Percentiles rank a stretch among this genome's conserved stretches.
Conservation (phyloP, 2,329 filamentous ascomycete genomes). For the Fusarium sp. region DNA sequence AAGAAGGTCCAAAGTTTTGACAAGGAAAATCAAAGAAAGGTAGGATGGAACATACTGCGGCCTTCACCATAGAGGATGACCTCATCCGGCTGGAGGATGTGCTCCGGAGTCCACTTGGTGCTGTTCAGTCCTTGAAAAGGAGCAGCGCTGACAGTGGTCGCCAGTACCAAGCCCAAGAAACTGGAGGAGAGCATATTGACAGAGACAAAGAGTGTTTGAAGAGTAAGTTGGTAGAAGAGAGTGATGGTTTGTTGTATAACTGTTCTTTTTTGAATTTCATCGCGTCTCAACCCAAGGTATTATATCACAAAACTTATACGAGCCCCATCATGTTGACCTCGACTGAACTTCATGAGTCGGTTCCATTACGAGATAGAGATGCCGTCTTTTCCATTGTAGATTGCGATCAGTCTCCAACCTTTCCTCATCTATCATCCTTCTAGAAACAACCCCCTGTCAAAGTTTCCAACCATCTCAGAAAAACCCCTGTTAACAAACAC, state of each 20-base stretch:
- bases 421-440: not conserved
- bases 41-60: constrained; percentile 1
- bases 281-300: not conserved
- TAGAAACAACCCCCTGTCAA: not conserved
- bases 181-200: not conserved
- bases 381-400: not conserved
- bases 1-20: no score
- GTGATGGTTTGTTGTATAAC: not conserved
- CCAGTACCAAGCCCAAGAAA: not conserved
- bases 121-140: constrained; percentile 27
- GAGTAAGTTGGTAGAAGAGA: not conserved
- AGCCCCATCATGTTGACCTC: not conserved
- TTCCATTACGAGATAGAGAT: not conserved
- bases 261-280: not conserved
- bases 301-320: not conserved
- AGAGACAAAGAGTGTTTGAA: not conserved
- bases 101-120: constrained; percentile 29
- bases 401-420: not conserved
- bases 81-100: constrained; percentile 23
- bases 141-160: constrained; percentile 14
- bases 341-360: not conserved
- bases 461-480: not conserved
- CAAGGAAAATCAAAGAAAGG: not conserved
- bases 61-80: constrained; percentile 32
- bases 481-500: not conserved